Evolutionary conservation across 2,329 filamentous ascomycete species (phyloP).

Genomic region (Calonectria fujianensis): DNA sequence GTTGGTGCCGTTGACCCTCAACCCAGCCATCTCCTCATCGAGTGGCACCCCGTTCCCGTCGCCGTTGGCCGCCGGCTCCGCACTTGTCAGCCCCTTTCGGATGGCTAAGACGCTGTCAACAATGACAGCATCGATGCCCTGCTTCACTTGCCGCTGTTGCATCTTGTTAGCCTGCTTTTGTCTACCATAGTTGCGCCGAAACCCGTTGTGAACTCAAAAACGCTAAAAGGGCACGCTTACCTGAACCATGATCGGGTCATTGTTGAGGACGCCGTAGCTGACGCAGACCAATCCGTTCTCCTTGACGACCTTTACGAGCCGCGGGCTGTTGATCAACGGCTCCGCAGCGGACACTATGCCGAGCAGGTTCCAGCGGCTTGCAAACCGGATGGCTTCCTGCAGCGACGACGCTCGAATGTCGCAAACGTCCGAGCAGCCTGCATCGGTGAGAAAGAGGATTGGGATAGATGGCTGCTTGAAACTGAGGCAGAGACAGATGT

Average conservation of each 20-base stretch:
- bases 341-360: conserved; percentile 93
- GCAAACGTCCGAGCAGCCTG: conserved; percentile 86
- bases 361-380: conserved; percentile 93
- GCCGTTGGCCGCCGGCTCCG: conserved; percentile 50
- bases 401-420: conserved; percentile 93
- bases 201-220: not conserved
- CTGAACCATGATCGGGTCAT: conserved; percentile 89
- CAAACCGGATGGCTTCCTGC: conserved; percentile 96
- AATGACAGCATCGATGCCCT: conserved; percentile 98
- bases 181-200: not conserved
- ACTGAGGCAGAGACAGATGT: conserved; percentile 93
- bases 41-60: conserved; percentile 30
- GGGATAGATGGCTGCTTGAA: conserved; percentile 99
- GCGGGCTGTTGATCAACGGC: conserved; percentile 90
- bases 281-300: conserved; percentile 95
- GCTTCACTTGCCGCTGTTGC: conserved; percentile 86
- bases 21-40: conserved; percentile 47
- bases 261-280: conserved; percentile 94
- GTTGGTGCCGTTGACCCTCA: conserved; percentile 48
- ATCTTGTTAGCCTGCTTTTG: conserved; percentile 35
- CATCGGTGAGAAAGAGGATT: conserved; percentile 94
- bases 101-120: conserved; percentile 96
- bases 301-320: conserved; percentile 94
- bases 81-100: conserved; percentile 85
- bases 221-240: conserved; percentile 68